A percentile compares a stretch with the other conserved stretches of the same genome.
phyloP scores from a whole-genome alignment of 2,329 filamentous ascomycete species.

The Ophiostoma sp. region DNA sequence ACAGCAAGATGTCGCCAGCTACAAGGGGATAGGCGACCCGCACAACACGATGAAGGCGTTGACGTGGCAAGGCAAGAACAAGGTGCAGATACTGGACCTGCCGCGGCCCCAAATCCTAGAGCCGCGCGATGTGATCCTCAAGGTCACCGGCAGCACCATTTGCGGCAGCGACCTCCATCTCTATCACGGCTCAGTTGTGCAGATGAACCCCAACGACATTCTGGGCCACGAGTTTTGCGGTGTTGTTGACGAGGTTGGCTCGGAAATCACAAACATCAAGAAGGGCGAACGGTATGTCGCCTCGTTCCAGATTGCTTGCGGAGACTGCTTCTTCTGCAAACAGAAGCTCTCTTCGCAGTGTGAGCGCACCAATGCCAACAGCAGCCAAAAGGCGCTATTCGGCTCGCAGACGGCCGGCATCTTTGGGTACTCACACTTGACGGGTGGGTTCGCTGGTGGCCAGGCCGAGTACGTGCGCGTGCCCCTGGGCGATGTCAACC shows the following conservation, averaged over 20 bases:
- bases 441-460: conserved; percentile 82
- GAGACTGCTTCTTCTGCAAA: conserved; percentile 73
- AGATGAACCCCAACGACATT: conserved; percentile 65
- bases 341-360: conserved; percentile 78
- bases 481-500: conserved; percentile 76
- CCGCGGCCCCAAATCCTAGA: conserved; percentile 73
- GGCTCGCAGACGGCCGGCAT: conserved; percentile 73
- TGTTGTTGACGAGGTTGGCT: conserved; percentile 56
- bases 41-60: conserved; percentile 74
- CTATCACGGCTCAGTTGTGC: conserved; percentile 56
- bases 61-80: conserved; percentile 80
- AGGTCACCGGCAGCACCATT: conserved; percentile 65
- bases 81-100: conserved; percentile 69
- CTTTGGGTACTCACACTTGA: conserved; percentile 76
- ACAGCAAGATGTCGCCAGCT: conserved; percentile 68
- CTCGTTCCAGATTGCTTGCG: conserved; percentile 80
- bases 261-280: conserved; percentile 53
- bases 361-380: conserved; percentile 76
- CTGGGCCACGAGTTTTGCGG: conserved; percentile 65
- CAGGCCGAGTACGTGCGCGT: conserved; percentile 87
- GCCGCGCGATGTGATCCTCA: conserved; percentile 74
- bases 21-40: conserved; percentile 47
- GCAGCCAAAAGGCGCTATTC: conserved; percentile 71
- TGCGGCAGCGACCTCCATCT: conserved; percentile 62
- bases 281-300: conserved; percentile 73